phyloP scores from a whole-genome alignment of 2,329 filamentous ascomycete genomes.

The Curvularia sp. region DNA sequence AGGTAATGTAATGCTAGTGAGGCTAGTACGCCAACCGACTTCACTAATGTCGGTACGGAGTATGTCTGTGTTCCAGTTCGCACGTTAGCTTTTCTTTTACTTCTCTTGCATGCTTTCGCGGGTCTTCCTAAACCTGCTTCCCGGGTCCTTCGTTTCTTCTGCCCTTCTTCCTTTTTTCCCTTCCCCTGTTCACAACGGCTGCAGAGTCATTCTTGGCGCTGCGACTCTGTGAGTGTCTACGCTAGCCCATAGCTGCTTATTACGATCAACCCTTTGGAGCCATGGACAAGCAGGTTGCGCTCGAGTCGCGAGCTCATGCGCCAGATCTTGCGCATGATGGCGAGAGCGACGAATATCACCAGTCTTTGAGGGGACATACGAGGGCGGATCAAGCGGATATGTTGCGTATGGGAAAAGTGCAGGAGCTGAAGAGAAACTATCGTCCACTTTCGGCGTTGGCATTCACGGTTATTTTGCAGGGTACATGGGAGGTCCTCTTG shows the following conservation, averaged over 20 bases:
- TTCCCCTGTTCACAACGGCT: background rate
- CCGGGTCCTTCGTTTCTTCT: background rate
- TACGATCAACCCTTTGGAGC: slow-evolving; percentile 20
- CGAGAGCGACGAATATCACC: slow-evolving; percentile 37
- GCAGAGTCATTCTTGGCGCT: slow-evolving; percentile 16
- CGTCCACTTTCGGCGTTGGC: slow-evolving; percentile 43
- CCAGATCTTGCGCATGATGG: slow-evolving; percentile 27
- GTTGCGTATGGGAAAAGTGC: slow-evolving; percentile 45
- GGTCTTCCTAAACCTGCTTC: background rate
- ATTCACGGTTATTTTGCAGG: slow-evolving; percentile 45
- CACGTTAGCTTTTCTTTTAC: slow-evolving; percentile 7
- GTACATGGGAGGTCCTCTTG: slow-evolving; percentile 45
- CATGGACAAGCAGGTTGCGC: slow-evolving; percentile 18
- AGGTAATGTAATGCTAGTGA: background rate
- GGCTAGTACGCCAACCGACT: background rate
- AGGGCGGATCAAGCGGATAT: slow-evolving; percentile 40
- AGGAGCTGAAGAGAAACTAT: slow-evolving; percentile 46
- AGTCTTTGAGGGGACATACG: slow-evolving; percentile 37
- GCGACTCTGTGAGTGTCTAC: slow-evolving; percentile 10
- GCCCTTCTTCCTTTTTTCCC: background rate
- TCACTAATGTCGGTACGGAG: background rate
- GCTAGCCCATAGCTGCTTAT: slow-evolving; percentile 27
- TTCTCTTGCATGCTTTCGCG: slow-evolving; percentile 10
- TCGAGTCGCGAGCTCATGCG: slow-evolving; percentile 13
- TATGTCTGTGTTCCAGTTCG: background rate